A percentile compares a stretch with the other conserved stretches of the same genome.
Conservation (phyloP, 1,284 basidiomycete genomes). For the Rhodotorula sp. region DNA sequence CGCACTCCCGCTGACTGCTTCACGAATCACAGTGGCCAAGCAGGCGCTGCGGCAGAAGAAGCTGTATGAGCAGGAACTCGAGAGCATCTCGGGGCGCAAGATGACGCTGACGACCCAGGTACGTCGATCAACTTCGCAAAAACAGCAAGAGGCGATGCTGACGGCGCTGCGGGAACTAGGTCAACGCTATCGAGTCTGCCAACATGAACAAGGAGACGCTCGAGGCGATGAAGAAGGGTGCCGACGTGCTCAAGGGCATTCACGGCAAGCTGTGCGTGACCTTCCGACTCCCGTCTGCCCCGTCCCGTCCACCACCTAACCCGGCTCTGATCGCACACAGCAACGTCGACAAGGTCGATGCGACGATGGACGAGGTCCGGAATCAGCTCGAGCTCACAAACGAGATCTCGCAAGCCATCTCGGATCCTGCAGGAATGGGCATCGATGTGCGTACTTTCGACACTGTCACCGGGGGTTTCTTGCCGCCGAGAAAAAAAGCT, state of each 20-base stretch:
- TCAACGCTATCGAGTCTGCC: conserved; percentile 95
- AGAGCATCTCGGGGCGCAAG: conserved; percentile 79
- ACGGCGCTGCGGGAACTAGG: conserved; percentile 46
- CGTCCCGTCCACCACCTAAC: neutral
- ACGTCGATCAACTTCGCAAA: conserved; percentile 11
- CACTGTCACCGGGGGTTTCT: conserved; percentile 3
- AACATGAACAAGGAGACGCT: conserved; percentile 99
- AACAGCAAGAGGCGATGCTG: neutral
- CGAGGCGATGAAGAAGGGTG: conserved; percentile 94
- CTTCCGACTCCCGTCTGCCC: neutral
- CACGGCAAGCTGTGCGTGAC: conserved; percentile 78
- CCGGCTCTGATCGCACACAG: conserved; percentile 52
- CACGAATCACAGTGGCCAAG: conserved; percentile 64
- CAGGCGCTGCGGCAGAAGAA: conserved; percentile 96
- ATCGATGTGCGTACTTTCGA: conserved; percentile 52
- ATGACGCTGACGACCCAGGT: conserved; percentile 92
- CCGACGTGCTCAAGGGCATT: conserved; percentile 85
- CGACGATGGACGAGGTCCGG: conserved; percentile 82
- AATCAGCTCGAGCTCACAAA: conserved; percentile 93
- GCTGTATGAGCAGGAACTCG: conserved; percentile 81
- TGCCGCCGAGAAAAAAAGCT: neutral
- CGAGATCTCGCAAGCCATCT: conserved; percentile 94
- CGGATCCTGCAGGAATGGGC: conserved; percentile 68
- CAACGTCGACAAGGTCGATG: conserved; percentile 86
- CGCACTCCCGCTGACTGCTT: neutral